phyloP scores from a whole-genome alignment of 2,329 filamentous ascomycete species.

The Trichoderma citrinoviride region DNA sequence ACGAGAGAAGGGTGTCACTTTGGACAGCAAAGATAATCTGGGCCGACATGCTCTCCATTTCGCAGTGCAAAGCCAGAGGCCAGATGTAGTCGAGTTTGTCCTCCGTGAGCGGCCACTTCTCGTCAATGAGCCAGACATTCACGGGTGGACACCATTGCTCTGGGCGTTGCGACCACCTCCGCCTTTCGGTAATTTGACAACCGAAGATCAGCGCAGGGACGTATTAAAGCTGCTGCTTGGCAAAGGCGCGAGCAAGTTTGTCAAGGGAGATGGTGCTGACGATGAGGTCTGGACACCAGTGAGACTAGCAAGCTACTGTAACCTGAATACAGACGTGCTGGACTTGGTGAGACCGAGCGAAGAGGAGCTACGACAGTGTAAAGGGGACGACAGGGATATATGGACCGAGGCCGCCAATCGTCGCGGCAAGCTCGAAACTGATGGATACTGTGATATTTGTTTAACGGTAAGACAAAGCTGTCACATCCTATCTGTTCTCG shows the following conservation, averaged over 20 bases:
- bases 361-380: neutral
- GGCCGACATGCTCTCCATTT: neutral
- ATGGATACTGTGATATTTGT: neutral
- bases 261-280: neutral
- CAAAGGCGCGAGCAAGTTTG: neutral
- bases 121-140: neutral
- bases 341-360: neutral
- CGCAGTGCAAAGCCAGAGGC: neutral
- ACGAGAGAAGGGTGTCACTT: neutral
- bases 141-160: neutral
- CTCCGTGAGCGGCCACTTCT: neutral
- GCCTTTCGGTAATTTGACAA: neutral
- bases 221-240: neutral
- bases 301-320: neutral
- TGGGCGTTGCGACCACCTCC: neutral
- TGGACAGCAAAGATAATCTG: neutral
- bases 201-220: neutral
- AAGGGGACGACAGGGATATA: neutral
- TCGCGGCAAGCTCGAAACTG: no score
- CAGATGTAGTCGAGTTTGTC: neutral
- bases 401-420: neutral
- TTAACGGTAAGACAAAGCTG: neutral
- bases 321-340: neutral
- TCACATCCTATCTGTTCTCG: neutral
- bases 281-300: neutral